Evolutionary conservation across 2,329 filamentous ascomycete genomes (phyloP), one percentile per base, ranked within the genome.

Genomic region (Aspergillus latus): DNA sequence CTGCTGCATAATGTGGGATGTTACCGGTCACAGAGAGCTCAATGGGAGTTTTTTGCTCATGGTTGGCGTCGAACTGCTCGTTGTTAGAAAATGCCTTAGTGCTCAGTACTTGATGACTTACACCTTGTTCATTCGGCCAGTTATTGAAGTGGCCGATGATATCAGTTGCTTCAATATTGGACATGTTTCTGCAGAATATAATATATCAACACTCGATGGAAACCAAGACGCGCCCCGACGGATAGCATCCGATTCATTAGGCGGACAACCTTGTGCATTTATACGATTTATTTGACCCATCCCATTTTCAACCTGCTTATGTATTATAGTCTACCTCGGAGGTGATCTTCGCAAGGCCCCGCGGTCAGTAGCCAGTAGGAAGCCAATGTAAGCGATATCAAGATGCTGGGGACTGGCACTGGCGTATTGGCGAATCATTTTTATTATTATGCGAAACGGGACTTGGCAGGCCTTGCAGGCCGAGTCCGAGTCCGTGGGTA

Each of bases 1-100:
- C 90, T 2, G 88, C 85, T 3, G 84, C 84, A 78, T 88, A 92
- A 1, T 77, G 57, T 1, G 90, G 90, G 49, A 94, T 90, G 0
- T 72, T 70, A 8, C 90, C 90, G 37, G 76, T 78, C 4, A 93
- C 80, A 0, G 67, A 65, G 10, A 93, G 80, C 48, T 85, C 77
- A 3, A 92, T 75, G 0, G 89, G 88, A 0, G 82, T 81, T 3
- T 80, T 80, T 61, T 89, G 82, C 64, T 91, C 86, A 10, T 84
- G 83, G 43, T 87, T 77, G 15, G 80, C 83, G 55, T 89, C 82
- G 64, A 91, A 91, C 86, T 90, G 43, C 29, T 26, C 54, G 62
- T 37, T 28, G 59, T 46, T 63, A 62, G 56, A 42, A 4, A 34
- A 45, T 7, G 6, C 15, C 10, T 11, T 29, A 15, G n/a, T 15